Base-by-base conservation (phyloP, 352 stramenopile genomes). In the Globisporangium parvum region DNA sequence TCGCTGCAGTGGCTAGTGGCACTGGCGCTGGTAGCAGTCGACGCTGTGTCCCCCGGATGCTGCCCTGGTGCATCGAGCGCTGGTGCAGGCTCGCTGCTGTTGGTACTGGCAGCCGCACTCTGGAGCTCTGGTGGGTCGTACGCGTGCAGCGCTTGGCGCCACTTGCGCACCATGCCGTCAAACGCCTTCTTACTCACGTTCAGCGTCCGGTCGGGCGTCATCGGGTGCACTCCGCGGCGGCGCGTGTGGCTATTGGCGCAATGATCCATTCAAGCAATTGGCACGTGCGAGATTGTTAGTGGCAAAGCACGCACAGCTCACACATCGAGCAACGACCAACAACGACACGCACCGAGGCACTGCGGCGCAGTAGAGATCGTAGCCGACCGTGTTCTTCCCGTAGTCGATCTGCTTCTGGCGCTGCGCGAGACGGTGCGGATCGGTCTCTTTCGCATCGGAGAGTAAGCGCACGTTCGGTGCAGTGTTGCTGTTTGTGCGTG, bases 331-430 rank as follows among this genome's bases (percentile, higher is more conserved):
- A 14, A 12, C 31, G 3, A 12, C 6, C 31, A 37, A 8, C 12
- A 12, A 8, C 31, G 10, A 8, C 31, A 53, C 63, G 31, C 54
- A 84, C 77, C 70, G 69, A 3, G 85, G 81, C 35, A 96, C 78
- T 33, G 63, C 51, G 9, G 71, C 58, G 47, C 80, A 88, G 62
- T 96, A 96, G 10, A 60, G 77, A 48, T 96, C 85, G 60, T 97
- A 96, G n/a, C 88, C 88, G 48, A 93, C 71, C 44, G 88, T 96
- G 69, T 97, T 97, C 66, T 96, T 97, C 41, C 88, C 88, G 53
- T 89, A 96, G 63, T 96, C 87, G 55, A 96, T 93, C 63, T 97
- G 88, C 73, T 97, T 97, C 63, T 97, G 87, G n/a, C 88, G 82
- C 71, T 96, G 87, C 21, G 80, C 73, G 23, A 97, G 64, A 35